Evolutionary conservation across 176 grass and related monocot species (phyloP).

Genomic region (Triticum turgidum): DNA sequence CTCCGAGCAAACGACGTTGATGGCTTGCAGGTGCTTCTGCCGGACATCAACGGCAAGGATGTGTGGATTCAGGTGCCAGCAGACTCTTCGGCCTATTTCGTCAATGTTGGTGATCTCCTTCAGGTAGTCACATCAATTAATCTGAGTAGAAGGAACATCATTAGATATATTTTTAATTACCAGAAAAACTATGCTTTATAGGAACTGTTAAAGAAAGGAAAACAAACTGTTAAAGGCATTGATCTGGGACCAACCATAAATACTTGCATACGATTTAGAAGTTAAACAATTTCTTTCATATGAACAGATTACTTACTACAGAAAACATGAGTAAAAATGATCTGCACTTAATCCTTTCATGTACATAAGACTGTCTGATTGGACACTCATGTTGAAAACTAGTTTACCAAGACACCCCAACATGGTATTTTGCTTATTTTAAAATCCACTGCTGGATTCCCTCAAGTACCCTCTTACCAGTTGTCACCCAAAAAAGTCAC

Average conservation of each 20-base stretch:
- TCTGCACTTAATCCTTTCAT: neutral
- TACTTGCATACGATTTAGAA: neutral
- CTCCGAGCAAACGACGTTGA: constrained; percentile 84
- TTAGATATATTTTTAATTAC: constrained; percentile 15
- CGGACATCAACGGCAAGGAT: neutral
- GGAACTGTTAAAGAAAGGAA: neutral
- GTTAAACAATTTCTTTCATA: neutral
- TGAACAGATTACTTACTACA: neutral
- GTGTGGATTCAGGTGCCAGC: constrained; percentile 74
- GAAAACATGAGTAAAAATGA: neutral
- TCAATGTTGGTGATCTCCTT: constrained; percentile 84
- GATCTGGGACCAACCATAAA: neutral
- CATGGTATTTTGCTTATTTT: constrained; percentile 13
- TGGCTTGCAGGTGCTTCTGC: constrained; percentile 66
- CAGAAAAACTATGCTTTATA: neutral
- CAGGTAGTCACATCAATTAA: constrained; percentile 50
- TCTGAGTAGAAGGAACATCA: constrained; percentile 11
- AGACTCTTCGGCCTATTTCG: constrained; percentile 72
- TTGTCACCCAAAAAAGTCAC: constrained; percentile 4
- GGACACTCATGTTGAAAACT: neutral
- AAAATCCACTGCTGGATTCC: neutral
- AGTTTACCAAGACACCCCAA: neutral
- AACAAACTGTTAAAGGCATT: neutral
- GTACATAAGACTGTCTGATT: neutral
- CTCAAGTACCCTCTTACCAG: constrained; percentile 8